A percentile compares a stretch with the other conserved stretches of the same genome.
These are phyloP conservation scores for Xanthoceras sorbifolium DNA, from an alignment of 345 rosid genomes.

Conservation along the genomic window DNA sequence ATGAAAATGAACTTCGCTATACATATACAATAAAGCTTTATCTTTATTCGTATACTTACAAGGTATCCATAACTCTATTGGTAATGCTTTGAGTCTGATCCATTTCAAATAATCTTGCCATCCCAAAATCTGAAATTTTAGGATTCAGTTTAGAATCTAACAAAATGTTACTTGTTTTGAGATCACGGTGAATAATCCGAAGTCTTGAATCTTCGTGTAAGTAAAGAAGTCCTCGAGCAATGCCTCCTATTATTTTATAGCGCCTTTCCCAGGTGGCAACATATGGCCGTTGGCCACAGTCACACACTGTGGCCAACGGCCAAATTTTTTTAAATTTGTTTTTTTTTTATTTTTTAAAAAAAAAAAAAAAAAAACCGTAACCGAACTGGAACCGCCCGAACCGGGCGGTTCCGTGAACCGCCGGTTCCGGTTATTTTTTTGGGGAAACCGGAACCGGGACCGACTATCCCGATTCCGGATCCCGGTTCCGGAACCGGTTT, in stretches of 20 bases:
- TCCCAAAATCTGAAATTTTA: conserved; percentile 38
- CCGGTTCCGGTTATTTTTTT: too few species aligned
- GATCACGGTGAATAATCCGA: conserved; percentile 37
- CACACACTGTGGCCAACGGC: too few species aligned
- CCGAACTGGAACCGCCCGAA: too few species aligned
- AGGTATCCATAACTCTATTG: conserved; percentile 25
- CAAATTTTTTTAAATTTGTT: too few species aligned
- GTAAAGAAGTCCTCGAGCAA: conserved; percentile 32
- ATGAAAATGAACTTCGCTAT: too few species aligned
- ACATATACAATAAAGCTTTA: not conserved
- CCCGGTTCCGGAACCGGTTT: too few species aligned
- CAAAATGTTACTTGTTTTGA: conserved; percentile 30
- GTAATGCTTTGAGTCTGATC: conserved; percentile 21
- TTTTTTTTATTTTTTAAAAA: too few species aligned
- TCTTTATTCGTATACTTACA: conserved; percentile 16
- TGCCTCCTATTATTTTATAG: conserved; percentile 28
- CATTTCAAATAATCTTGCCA: conserved; percentile 28
- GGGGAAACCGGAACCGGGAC: too few species aligned
- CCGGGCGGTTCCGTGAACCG: too few species aligned
- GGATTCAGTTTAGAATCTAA: conserved; percentile 30
- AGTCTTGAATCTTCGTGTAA: conserved; percentile 35
- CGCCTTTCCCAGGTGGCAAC: conserved; percentile 28
- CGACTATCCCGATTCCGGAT: too few species aligned
- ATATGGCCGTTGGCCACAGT: too few species aligned
- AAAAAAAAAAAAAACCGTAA: too few species aligned